These are phyloP conservation scores for Fraxinus platypoda DNA, from an alignment of 305 asterid species.

Conservation along the genomic window DNA sequence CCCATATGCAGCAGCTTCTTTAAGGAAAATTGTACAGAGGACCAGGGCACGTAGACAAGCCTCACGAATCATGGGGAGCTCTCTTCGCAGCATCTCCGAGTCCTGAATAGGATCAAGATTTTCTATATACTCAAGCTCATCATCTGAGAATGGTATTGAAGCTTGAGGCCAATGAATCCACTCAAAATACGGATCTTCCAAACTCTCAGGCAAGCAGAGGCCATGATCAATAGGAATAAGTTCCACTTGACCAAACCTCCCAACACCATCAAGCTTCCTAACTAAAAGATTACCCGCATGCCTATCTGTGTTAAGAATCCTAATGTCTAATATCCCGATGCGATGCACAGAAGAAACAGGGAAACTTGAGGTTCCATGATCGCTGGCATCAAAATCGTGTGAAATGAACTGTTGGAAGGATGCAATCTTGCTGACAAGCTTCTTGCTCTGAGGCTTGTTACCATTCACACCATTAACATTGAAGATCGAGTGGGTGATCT, in stretches of 20 bases:
- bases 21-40: not conserved
- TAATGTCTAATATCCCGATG: constrained; percentile 86
- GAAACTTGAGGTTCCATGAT: constrained; percentile 37
- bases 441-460: constrained; percentile 47
- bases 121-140: not conserved
- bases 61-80: not conserved
- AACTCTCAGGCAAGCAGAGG: constrained; percentile 85
- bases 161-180: not conserved
- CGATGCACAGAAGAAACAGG: constrained; percentile 86
- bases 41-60: not conserved
- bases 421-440: constrained; percentile 81
- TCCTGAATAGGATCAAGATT: not conserved
- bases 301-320: constrained; percentile 92
- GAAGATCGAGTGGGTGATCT: constrained; percentile 83
- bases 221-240: constrained; percentile 93
- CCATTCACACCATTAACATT: constrained; percentile 79
- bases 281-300: constrained; percentile 94
- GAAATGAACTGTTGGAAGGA: constrained; percentile 78
- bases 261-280: constrained; percentile 75
- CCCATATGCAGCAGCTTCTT: not conserved
- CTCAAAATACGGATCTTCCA: not conserved
- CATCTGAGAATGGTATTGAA: not conserved
- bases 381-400: constrained; percentile 85
- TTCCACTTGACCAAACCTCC: constrained; percentile 85
- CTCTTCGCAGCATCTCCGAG: not conserved